Evolutionary conservation across 495 filamentous ascomycete species (phyloP), one percentile per base, ranked within the genome.

Genomic region (Trichoderma gamsii): DNA sequence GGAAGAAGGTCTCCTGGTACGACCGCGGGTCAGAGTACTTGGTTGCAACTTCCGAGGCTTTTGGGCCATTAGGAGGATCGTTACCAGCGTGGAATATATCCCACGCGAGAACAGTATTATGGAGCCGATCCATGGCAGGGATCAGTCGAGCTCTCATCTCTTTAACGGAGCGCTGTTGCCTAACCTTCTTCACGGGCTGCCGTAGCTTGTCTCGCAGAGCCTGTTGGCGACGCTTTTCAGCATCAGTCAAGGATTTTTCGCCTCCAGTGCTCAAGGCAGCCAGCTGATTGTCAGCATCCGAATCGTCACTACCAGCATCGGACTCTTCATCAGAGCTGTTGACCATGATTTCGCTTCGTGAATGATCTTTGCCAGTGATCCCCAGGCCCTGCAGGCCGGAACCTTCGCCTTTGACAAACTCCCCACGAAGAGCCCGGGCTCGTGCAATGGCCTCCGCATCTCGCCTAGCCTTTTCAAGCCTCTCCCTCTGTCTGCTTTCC

Each of bases 91-190:
- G 90, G 74, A 96, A 97, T 72, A 92, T 95, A 70, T 99, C 90
- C 95, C 95, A 99, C 65, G 89, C 82, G 11, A 99, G 87, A 35
- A 99, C 91, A 12, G 87, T 86, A 64, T 89, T 89, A 71, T 98
- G 96, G 38, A 99, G 81, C 8, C 85, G 81, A 38, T 93, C 89
- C 74, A 99, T 88, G 71, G 97, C 92, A 9, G 95, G 95, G 29
- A 92, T 89, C 65, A 99, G 79, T 63, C 95, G 88, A 64, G 95
- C 96, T 68, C 96, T 90, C 88, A 97, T 93, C 76, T 98, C 95
- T 74, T 93, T 94, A 3, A 88, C 86, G 27, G 91, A 93, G 38
- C 94, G 84, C 61, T 86, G 77, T 18, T 91, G 82, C 74, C 89
- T 90, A 64, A 84, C 78, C 79, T 96, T 97, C 79, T 90, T 92